Percentiles rank a stretch among this genome's conserved stretches.
Evolutionary conservation across 805 yeast species (phyloP).

Genomic region (Jamesozyma rosinii): DNA sequence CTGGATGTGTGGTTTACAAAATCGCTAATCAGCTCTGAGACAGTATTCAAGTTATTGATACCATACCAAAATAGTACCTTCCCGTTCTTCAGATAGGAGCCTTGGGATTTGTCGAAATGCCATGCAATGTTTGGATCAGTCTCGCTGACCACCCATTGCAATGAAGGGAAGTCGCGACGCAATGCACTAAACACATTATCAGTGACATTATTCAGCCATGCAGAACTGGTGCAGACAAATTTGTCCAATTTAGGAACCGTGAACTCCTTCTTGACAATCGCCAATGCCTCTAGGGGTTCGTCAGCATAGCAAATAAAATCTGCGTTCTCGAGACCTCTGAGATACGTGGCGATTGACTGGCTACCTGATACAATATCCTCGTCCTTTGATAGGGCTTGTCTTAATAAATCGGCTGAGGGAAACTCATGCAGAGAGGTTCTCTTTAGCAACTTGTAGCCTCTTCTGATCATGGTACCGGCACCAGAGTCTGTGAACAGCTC

Average conservation of each 20-base stretch:
- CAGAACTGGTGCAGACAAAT: slow-evolving; percentile 76
- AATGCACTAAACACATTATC: slow-evolving; percentile 86
- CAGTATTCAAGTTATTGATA: slow-evolving; percentile 50
- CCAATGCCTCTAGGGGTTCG: slow-evolving; percentile 90
- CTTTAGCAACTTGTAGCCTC: slow-evolving; percentile 83
- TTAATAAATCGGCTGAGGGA: slow-evolving; percentile 60
- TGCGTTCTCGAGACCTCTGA: slow-evolving; percentile 55
- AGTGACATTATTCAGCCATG: slow-evolving; percentile 96
- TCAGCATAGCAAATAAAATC: slow-evolving; percentile 79
- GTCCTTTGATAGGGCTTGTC: slow-evolving; percentile 70
- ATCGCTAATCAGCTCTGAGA: slow-evolving; percentile 52
- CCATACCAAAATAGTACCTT: slow-evolving; percentile 94
- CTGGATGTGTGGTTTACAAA: slow-evolving; percentile 33
- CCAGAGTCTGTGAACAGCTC: slow-evolving; percentile 98
- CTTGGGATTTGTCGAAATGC: slow-evolving; percentile 89
- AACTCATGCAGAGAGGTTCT: slow-evolving; percentile 64
- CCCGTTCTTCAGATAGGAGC: slow-evolving; percentile 85
- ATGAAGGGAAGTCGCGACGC: slow-evolving; percentile 57
- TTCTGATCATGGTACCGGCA: slow-evolving; percentile 96
- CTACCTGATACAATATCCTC: slow-evolving; percentile 62
- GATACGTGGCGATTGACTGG: slow-evolving; percentile 70
- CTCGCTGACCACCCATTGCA: slow-evolving; percentile 87
- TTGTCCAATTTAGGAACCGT: slow-evolving; percentile 67
- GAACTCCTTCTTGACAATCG: slow-evolving; percentile 57
- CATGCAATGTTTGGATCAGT: slow-evolving; percentile 85